These are phyloP conservation scores for Debaryomycetaceae sp. DNA, from an alignment of 1,139 yeast genomes.

Conservation along the genomic window DNA sequence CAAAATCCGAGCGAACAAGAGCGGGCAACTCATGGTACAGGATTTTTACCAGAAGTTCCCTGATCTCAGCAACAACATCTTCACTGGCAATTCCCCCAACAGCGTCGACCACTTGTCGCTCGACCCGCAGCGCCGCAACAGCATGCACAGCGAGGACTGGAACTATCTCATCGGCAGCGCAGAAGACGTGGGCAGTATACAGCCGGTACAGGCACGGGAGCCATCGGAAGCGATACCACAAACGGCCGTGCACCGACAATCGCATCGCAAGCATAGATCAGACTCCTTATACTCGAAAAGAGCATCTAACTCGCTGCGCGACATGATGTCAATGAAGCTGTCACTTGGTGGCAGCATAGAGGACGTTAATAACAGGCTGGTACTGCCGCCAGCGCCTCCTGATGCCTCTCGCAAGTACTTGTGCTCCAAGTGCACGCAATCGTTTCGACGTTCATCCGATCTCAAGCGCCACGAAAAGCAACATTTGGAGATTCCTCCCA, in stretches of 20 bases:
- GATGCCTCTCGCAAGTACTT: constrained; percentile 33
- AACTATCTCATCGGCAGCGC: constrained; percentile 17
- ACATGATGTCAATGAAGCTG: background rate
- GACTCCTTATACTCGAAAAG: background rate
- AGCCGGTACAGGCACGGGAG: too few relatives aligned
- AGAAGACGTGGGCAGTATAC: background rate
- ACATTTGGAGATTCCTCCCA: constrained; percentile 56
- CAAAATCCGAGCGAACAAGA: constrained; percentile 35
- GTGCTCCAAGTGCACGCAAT: constrained; percentile 49
- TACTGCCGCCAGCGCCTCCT: constrained; percentile 2
- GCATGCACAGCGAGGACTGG: constrained; percentile 27
- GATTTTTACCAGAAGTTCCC: constrained; percentile 43
- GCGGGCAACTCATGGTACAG: constrained; percentile 44
- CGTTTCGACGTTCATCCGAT: constrained; percentile 61
- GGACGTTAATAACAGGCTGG: constrained; percentile 1
- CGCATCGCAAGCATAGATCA: background rate
- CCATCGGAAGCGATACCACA: too few relatives aligned
- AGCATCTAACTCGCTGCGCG: background rate
- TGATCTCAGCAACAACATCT: constrained; percentile 41
- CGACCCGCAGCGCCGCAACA: constrained; percentile 1
- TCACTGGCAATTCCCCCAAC: constrained; percentile 9
- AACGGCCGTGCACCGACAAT: too few relatives aligned
- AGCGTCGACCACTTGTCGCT: background rate
- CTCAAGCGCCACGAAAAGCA: constrained; percentile 64
- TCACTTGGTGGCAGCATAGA: background rate